Evolutionary conservation across 768 basidiomycete species (phyloP), one percentile per base, ranked within the genome.

Genomic region (Imleria badia): DNA sequence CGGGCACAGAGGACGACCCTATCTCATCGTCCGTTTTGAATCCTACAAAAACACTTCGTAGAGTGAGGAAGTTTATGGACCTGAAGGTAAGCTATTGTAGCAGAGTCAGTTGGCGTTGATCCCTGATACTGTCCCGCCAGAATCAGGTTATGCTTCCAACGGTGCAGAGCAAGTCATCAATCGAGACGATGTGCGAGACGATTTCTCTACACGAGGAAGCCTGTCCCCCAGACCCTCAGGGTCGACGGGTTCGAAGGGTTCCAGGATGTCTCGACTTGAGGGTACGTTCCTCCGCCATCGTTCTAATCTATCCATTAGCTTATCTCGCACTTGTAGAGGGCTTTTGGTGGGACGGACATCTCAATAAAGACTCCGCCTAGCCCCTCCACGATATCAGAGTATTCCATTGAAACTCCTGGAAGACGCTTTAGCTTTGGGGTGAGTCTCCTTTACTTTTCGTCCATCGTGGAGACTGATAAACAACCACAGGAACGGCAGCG

Each of bases 211-310:
- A 19, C 13, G 38, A 42, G 29, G 52, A 56, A 46, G 23, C 12
- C 3, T 19, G 22, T 44, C 3, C 20, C 44, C 43, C 41, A 8
- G 38, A 44, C 12, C n/a, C 23, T 2, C 41, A 11, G 15, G 38
- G 3, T 29, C 49, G 35, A 40, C 47, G 36, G 8, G 47, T 48
- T 35, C 55, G 60, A n/a, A 62, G 52, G 31, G 17, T 48, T 38
- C 47, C 39, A 19, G 48, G 44, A 45, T 52, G 39, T 33, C 38
- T 30, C 30, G 12, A 56, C 11, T 17, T 61, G 22, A 52, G 51
- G 22, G 60, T 52, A n/a, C 5, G 44, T 43, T 22, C 11, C 6
- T 17, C 11, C 8, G 2, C 5, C 13, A 19, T 17, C 10, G 1
- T 3, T 30, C 33, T 26, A 2, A 5, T 11, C 12, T 36, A 30